Base-by-base conservation (phyloP, 768 basidiomycete species). In the Hericium rajendrae region DNA sequence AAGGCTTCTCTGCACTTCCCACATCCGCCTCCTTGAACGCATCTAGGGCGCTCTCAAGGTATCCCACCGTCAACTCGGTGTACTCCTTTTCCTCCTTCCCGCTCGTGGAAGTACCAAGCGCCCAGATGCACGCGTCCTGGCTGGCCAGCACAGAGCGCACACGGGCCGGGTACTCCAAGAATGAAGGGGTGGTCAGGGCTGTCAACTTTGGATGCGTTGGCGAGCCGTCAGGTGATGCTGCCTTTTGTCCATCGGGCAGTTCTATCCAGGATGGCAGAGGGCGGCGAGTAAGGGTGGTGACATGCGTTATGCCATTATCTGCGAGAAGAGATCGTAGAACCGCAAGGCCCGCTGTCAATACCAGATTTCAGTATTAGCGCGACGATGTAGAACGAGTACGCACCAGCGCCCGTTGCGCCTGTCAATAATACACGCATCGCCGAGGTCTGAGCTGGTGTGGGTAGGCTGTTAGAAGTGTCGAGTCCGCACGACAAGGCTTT, bases 91-190 rank as follows among this genome's bases (percentile, higher is more conserved):
- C 64, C 28, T 57, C 41, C 55, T 58, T 48, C 20, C 64, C 60
- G 40, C 12, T 18, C 39, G 54, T 6, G 3, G 63, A 55, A 26
- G 20, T 58, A 1, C 67, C 67, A 46, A 65, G 59, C 32, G 67
- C 67, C 65, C 67, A 68, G 6, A 68, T 61, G 48, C 65, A 65
- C n/a, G 64, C 64, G 20, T 67, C 64, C 12, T 65, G 66, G 13
- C 51, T 59, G 22, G 56, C 58, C n/a, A 68, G 53, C n/a, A 26
- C 55, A 10, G 46, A 46, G 39, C 56, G 56, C 8, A 68, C 43
- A 6, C 38, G 38, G 3, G 59, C 22, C 5, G 67, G 61, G 52
- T 64, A 67, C 2, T 28, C 8, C 6, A 55, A 38, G 54, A 66
- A 68, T 51, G 66, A 56, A 4, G 53, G 32, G 32, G 64, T 63